A percentile compares a stretch with the other conserved stretches of the same genome.
These are phyloP conservation scores for Capronia americana DNA, from an alignment of 2,329 filamentous ascomycete genomes.

Conservation along the genomic window DNA sequence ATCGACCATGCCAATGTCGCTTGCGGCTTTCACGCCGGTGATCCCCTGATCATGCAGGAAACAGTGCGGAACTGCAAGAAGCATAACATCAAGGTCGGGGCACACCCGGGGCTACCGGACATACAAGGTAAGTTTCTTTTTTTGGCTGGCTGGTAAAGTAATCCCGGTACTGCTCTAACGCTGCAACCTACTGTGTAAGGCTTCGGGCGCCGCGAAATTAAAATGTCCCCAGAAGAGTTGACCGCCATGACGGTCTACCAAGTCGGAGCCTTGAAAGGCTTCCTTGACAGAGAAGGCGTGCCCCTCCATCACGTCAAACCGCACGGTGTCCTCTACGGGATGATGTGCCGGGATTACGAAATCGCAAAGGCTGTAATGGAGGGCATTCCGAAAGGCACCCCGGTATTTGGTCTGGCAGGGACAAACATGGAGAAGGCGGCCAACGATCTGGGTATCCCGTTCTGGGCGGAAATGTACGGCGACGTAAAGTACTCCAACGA, in stretches of 20 bases:
- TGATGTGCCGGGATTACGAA: conserved; percentile 61
- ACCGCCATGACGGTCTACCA: conserved; percentile 67
- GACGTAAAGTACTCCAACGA: conserved; percentile 63
- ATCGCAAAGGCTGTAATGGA: conserved; percentile 60
- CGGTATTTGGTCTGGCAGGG: conserved; percentile 62
- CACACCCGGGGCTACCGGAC: conserved; percentile 70
- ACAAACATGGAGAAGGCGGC: conserved; percentile 62
- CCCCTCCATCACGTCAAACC: conserved; percentile 68
- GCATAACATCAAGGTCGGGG: conserved; percentile 63
- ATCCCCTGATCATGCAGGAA: conserved; percentile 68
- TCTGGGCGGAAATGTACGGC: conserved; percentile 62
- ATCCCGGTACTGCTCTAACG: not conserved
- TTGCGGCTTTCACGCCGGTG: conserved; percentile 66
- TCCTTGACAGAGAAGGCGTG: conserved; percentile 63
- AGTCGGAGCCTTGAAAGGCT: conserved; percentile 66
- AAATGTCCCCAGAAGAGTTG: conserved; percentile 62
- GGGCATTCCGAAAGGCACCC: conserved; percentile 58
- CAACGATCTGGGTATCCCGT: conserved; percentile 59
- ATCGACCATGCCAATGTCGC: conserved; percentile 69
- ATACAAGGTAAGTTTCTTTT: conserved; percentile 27
- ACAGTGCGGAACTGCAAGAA: conserved; percentile 65
- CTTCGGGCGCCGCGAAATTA: conserved; percentile 68
- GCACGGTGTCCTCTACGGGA: conserved; percentile 65
- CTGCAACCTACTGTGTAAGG: conserved; percentile 51
- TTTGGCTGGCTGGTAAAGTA: not conserved